A percentile compares a stretch with the other conserved stretches of the same genome.
Evolutionary conservation across 2,329 filamentous ascomycete genomes (phyloP).

Genomic region (Westerdykella sp.): DNA sequence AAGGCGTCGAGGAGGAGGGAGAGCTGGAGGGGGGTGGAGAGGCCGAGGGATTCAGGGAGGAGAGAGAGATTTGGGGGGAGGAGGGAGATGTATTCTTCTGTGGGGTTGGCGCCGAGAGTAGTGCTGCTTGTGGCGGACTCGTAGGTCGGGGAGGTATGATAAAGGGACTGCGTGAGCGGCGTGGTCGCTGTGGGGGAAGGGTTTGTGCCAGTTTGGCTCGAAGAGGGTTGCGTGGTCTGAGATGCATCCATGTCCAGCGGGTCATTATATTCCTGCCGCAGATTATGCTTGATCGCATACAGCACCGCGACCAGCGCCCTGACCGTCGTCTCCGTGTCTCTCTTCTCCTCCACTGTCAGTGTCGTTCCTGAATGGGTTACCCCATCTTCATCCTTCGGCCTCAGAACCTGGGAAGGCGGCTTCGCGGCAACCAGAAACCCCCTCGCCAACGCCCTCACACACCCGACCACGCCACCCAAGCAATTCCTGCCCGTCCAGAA

Average conservation of each 20-base stretch:
- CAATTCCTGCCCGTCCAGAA: conserved; percentile 58
- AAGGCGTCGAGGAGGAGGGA: conserved; percentile 56
- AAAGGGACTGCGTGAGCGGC: not conserved
- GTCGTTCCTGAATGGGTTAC: not conserved
- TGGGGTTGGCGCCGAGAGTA: conserved; percentile 32
- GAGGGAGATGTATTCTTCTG: conserved; percentile 43
- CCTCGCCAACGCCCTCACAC: conserved; percentile 54
- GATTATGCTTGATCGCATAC: conserved; percentile 59
- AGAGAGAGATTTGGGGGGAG: conserved; percentile 42
- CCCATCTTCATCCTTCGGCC: conserved; percentile 6
- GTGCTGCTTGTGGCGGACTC: conserved; percentile 8
- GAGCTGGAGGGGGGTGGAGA: conserved; percentile 56
- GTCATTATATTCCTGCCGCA: conserved; percentile 54
- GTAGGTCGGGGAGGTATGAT: not conserved
- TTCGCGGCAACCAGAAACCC: conserved; percentile 48
- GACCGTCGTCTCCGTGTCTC: conserved; percentile 54
- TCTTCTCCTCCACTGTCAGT: conserved; percentile 38
- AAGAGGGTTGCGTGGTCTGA: no score
- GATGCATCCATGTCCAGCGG: conserved; percentile 22
- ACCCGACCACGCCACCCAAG: conserved; percentile 52
- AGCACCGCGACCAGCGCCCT: conserved; percentile 56
- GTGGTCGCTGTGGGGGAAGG: not conserved
- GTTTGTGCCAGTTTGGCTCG: no score
- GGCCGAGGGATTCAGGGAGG: conserved; percentile 52
- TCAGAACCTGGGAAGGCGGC: not conserved